Evolutionary conservation across 176 grass and related monocot genomes (phyloP).

Genomic region (barley (Hordeum vulgare)): MorexV3_pseudomolecules_assembly NC_058521.1:398742872-398743371

Average conservation of each 20-base stretch:
- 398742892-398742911: no score
- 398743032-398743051: neutral
- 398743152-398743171: neutral
- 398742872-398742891: no score
- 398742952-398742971: no score
- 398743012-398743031: neutral
- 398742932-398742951: no score
- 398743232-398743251: constrained; percentile 6
- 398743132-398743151: neutral
- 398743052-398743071: neutral
- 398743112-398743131: neutral
- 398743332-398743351: neutral
- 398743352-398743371: neutral
- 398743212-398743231: constrained; percentile 29
- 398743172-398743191: neutral
- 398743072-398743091: constrained; percentile 8
- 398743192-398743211: neutral
- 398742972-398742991: no score
- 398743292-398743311: neutral
- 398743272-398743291: neutral
- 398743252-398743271: neutral
- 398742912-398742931: no score
- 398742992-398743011: neutral
- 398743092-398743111: constrained; percentile 1
- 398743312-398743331: neutral